Conservation (phyloP, 129 eudicot species). For the Flaveria robusta region DNA sequence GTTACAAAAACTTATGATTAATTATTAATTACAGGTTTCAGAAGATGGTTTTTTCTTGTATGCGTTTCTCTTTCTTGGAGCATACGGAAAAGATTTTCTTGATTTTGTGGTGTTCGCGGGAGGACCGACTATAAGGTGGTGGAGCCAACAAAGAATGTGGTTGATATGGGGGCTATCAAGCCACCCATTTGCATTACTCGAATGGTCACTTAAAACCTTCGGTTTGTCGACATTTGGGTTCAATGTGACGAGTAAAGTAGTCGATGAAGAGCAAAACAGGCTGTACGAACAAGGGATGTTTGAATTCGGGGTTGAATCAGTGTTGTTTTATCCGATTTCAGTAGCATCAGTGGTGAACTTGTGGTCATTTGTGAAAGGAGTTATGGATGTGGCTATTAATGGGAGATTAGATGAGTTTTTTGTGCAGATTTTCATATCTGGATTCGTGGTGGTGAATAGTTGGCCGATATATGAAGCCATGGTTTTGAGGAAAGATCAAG, state of each 20-base stretch:
- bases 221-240: slow-evolving; percentile 48
- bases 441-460: slow-evolving; percentile 58
- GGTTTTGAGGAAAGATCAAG: slow-evolving; percentile 56
- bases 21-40: slow-evolving; percentile 36
- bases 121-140: slow-evolving; percentile 50
- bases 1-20: too few relatives aligned
- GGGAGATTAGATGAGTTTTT: slow-evolving; percentile 29
- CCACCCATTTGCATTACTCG: slow-evolving; percentile 45
- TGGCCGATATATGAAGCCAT: slow-evolving; percentile 61
- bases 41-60: slow-evolving; percentile 43
- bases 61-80: slow-evolving; percentile 51
- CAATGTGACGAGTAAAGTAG: slow-evolving; percentile 52
- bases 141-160: slow-evolving; percentile 74
- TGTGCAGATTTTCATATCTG: slow-evolving; percentile 49
- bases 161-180: slow-evolving; percentile 45
- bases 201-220: slow-evolving; percentile 34
- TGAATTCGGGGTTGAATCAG: slow-evolving; percentile 59
- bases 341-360: slow-evolving; percentile 41
- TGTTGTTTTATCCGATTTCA: slow-evolving; percentile 48
- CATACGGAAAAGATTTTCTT: slow-evolving; percentile 54
- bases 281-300: slow-evolving; percentile 53
- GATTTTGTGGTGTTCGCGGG: slow-evolving; percentile 46
- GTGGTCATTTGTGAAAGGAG: slow-evolving; percentile 31
- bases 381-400: background rate
- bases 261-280: slow-evolving; percentile 46